A percentile compares a stretch with the other conserved stretches of the same genome.
These are phyloP conservation scores for Fusarium redolens DNA, from an alignment of 2,329 filamentous ascomycete genomes.

Conservation along the genomic window DNA sequence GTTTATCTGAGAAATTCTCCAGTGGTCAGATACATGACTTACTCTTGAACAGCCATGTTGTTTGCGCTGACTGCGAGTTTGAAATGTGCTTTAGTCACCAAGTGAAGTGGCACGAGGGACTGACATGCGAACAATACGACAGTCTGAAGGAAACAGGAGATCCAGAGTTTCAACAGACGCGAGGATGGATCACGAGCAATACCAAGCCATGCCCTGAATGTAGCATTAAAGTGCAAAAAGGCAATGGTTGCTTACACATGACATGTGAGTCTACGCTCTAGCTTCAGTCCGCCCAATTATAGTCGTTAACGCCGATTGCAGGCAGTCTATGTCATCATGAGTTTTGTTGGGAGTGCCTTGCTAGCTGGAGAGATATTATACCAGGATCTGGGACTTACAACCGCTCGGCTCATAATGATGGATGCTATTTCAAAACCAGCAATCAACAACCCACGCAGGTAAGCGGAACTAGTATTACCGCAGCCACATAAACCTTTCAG, in stretches of 20 bases:
- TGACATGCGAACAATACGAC: not conserved
- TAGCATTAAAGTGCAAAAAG: conserved; percentile 10
- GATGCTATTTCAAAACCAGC: conserved; percentile 14
- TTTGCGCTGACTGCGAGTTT: too few relatives aligned
- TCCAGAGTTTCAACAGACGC: conserved; percentile 5
- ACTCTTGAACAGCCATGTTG: too few relatives aligned
- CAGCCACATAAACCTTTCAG: not conserved
- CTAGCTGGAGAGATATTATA: conserved; percentile 13
- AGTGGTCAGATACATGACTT: too few relatives aligned
- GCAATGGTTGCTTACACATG: conserved; percentile 18
- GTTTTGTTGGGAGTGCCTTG: conserved; percentile 24
- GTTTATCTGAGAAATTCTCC: too few relatives aligned
- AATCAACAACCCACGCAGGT: conserved; percentile 6
- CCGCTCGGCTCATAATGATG: not conserved
- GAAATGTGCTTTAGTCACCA: too few relatives aligned
- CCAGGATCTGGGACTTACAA: conserved; percentile 4
- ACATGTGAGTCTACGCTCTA: conserved; percentile 2
- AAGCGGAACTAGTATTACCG: conserved; percentile 1
- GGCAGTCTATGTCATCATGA: conserved; percentile 2
- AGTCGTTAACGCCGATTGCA: not conserved
- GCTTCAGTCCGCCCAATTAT: not conserved
- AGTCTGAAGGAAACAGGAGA: not conserved
- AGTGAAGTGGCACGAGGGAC: too few relatives aligned
- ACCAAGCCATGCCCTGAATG: conserved; percentile 18
- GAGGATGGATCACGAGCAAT: not conserved